Evolutionary conservation across 177 flowering plant species (phyloP).

Genomic region (Vitis hybrid): DNA sequence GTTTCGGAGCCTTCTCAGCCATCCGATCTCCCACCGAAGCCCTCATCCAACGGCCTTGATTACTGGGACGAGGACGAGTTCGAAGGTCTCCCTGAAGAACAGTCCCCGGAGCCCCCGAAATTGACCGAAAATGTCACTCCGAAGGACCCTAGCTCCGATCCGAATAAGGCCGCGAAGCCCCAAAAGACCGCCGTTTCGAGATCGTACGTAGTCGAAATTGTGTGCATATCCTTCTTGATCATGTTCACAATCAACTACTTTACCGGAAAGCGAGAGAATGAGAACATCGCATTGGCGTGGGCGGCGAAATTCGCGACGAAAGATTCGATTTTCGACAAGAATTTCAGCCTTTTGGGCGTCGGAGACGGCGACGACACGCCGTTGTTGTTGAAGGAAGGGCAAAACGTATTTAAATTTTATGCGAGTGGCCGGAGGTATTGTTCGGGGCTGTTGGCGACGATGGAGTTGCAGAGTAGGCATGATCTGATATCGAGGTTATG

Average conservation of each 20-base stretch:
- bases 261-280: conserved; percentile 86
- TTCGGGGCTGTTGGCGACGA: conserved; percentile 84
- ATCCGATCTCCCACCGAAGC: conserved; percentile 30
- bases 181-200: not conserved
- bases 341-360: conserved; percentile 85
- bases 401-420: conserved; percentile 86
- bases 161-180: conserved; percentile 3
- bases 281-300: conserved; percentile 91
- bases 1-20: conserved; percentile 10
- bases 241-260: conserved; percentile 75
- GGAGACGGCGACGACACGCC: conserved; percentile 94
- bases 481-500: conserved; percentile 85
- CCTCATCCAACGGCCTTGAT: conserved; percentile 41
- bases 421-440: conserved; percentile 94
- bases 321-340: conserved; percentile 86
- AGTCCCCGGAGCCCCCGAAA: conserved; percentile 5
- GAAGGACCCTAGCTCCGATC: conserved; percentile 13
- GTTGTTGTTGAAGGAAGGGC: conserved; percentile 87
- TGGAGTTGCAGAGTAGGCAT: conserved; percentile 91
- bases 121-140: conserved; percentile 18
- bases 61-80: conserved; percentile 77
- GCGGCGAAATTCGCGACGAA: conserved; percentile 74
- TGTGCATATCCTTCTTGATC: conserved; percentile 69
- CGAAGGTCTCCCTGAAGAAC: conserved; percentile 50
- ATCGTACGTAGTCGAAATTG: conserved; percentile 59